A percentile compares a stretch with the other conserved stretches of the same genome.
Evolutionary conservation across 2,329 filamentous ascomycete species (phyloP).

Genomic region (Bipolaris victoriae): DNA sequence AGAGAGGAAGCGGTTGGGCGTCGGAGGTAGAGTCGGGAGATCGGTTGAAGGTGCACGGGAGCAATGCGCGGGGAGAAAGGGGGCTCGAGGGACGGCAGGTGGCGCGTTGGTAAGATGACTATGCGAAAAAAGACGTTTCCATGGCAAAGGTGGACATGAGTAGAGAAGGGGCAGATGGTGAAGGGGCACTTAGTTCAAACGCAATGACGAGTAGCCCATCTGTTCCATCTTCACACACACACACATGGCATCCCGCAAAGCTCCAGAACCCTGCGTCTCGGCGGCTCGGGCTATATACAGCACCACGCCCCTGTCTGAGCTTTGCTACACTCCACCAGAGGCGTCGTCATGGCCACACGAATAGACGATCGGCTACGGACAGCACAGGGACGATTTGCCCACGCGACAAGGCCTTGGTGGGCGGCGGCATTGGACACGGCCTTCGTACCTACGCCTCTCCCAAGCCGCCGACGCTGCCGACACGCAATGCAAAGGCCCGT

Average conservation of each 20-base stretch:
- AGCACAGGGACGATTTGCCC: not conserved
- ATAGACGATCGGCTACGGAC: not conserved
- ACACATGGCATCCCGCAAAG: slow-evolving; percentile 29
- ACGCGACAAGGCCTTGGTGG: not conserved
- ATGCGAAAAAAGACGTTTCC: slow-evolving; percentile 19
- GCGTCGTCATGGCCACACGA: slow-evolving; percentile 6
- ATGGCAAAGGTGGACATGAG: slow-evolving; percentile 21
- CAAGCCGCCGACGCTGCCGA: not conserved
- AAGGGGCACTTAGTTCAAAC: slow-evolving; percentile 22
- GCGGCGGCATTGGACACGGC: slow-evolving; percentile 2
- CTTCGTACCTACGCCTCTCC: not conserved
- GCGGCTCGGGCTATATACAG: slow-evolving; percentile 21
- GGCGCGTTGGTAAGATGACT: slow-evolving; percentile 15
- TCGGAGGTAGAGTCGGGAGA: slow-evolving; percentile 17
- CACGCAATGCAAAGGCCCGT: not conserved
- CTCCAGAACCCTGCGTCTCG: slow-evolving; percentile 25
- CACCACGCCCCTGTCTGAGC: slow-evolving; percentile 20
- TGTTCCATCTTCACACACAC: slow-evolving; percentile 17
- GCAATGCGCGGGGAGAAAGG: slow-evolving; percentile 19
- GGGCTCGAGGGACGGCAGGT: slow-evolving; percentile 20
- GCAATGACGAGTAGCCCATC: slow-evolving; percentile 32
- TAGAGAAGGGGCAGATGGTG: slow-evolving; percentile 26
- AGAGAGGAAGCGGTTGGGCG: slow-evolving; percentile 26
- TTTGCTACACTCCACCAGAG: slow-evolving; percentile 4
- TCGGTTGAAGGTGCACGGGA: slow-evolving; percentile 30